Base-by-base conservation (phyloP, 2,329 filamentous ascomycete genomes). In the Fusarium clavum region DNA sequence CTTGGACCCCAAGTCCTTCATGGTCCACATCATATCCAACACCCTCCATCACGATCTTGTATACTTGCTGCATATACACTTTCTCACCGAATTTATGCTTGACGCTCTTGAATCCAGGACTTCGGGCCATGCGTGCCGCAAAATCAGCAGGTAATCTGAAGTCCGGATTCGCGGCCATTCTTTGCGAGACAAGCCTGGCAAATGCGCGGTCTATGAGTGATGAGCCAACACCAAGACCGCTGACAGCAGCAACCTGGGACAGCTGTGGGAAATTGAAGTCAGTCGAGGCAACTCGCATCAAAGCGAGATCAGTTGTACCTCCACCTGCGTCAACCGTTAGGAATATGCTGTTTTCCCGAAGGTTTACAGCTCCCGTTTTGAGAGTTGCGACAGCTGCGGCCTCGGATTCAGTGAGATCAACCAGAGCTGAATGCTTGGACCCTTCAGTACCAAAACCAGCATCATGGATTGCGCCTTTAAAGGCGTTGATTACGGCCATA, bases 371-470 rank as follows among this genome's bases (percentile, higher is more conserved):
- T 8, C 54, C 45, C 6, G 30, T 57, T 18, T 57, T 57, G 4
- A 57, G 14, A 30, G 54, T 57, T 83, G 82, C 81, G 8, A 85
- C 82, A 1, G 83, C 82, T 3, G 83, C 83, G 1, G 83, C 83
- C 64, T 85, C 83, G 3, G 83, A 82, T 66, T 85, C 83, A 8
- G 83, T 85, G 45, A 85, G 76, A 48, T 84, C 83, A 14, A 85
- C 77, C 1, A 77, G 75, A 5, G 82, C 82, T 2, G 69, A 74
- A 65, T 85, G 83, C 1, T 67, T 66, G 0, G 70, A 72, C 0
- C 82, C 80, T 20, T 82, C 82, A 3, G 72, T 58, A 2, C 84
- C 86, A 64, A 87, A 89, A 0, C 86, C 86, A 2, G 85, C 83
- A 18, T 79, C 75, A 16, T 74, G 71, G 5, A 87, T 83, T 30